Base-by-base conservation (phyloP, 2,329 filamentous ascomycete genomes). In the Thielaviopsis musarum region DNA sequence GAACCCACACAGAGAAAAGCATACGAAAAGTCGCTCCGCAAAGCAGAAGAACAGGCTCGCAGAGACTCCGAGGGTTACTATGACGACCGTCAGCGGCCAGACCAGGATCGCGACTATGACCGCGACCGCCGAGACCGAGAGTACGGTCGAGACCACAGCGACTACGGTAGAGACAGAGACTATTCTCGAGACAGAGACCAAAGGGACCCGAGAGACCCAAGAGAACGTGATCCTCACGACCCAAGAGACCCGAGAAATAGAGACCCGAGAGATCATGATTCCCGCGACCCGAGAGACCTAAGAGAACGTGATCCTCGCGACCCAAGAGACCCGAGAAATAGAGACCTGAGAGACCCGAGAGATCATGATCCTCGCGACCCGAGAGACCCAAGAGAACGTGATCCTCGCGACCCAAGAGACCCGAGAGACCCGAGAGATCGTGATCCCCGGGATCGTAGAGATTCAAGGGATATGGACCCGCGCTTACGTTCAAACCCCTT, bases 1-100 rank as follows among this genome's bases (percentile, higher is more conserved):
- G 55, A 59, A n/a, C 57, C 51, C 48, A 52, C 54, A 10, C 54
- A 61, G 26, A 53, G 57, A 48, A 61, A 61, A 54, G 28, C 54
- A 26, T 28, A 59, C 34, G 49, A 61, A 54, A 52, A 57, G 22
- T 52, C 58, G 12, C 45, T 61, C 7, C 60, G 57, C 21, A 54
- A 61, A 24, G 45, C 55, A 9, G 41, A 56, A 15, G 59, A 59
- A 45, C 2, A 45, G 17, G 38, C 38, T n/a, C 15, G 38, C 13
- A n/a, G 38, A 45, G 7, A 45, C 2, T 45, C 38, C 10, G 38
- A n/a, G 17, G 17, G 2, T 9, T 41, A 51, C 28, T 41, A 22
- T 56, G 28, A 52, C 54, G 21, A 19, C 52, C n/a, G 17, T 19
- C 52, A n/a, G n/a, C 30, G 52, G 52, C 52, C 10, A 54, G 52